Evolutionary conservation across 805 yeast genomes (phyloP), one percentile per base, ranked within the genome.

Genomic region (Cyberlindnera euphorbiiphila): DNA sequence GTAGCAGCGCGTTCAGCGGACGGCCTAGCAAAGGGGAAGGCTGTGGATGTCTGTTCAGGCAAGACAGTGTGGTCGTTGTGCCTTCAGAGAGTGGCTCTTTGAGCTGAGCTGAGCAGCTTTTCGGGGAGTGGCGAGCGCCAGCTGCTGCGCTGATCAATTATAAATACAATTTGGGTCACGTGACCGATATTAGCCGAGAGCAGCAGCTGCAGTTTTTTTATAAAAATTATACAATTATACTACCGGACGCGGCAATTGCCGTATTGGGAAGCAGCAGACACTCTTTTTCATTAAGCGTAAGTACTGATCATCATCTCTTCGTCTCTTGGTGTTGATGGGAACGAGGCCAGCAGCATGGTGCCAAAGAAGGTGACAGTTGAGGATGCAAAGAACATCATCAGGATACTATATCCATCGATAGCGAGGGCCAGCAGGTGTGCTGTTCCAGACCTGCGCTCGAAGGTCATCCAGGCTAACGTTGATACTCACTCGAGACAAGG

Each of bases 331-430:
- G n/a, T n/a, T n/a, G n/a, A n/a, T n/a, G n/a, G n/a, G n/a, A n/a
- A n/a, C n/a, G n/a, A 15, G 8, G 19, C 19, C 7, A 7, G 12
- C 7, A 21, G 15, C 5, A 37, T 32, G 37, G 20, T 37, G 4
- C 13, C 24, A 4, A 38, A 31, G 16, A 37, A 29, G 21, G 41
- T 37, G 9, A 23, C 41, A 3, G 21, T 38, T 7, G 24, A 28
- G 3, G 48, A 46, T 28, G 50, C 47, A 1, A 42, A 47, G 42
- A 40, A 33, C 34, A 39, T 49, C 11, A 36, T 49, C 25, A 40
- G 35, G 17, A 62, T 66, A 5, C 62, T 69, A 1, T 68, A 68
- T 41, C 71, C 74, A 8, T 60, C 64, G 36, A 52, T 69, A 64
- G 37, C 69, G 49, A 10, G 61, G 64, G 10, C 32, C 4, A 21